A percentile compares a stretch with the other conserved stretches of the same genome.
Evolutionary conservation across 352 stramenopile genomes (phyloP).

Genomic region (Pythium oligandrum): DNA sequence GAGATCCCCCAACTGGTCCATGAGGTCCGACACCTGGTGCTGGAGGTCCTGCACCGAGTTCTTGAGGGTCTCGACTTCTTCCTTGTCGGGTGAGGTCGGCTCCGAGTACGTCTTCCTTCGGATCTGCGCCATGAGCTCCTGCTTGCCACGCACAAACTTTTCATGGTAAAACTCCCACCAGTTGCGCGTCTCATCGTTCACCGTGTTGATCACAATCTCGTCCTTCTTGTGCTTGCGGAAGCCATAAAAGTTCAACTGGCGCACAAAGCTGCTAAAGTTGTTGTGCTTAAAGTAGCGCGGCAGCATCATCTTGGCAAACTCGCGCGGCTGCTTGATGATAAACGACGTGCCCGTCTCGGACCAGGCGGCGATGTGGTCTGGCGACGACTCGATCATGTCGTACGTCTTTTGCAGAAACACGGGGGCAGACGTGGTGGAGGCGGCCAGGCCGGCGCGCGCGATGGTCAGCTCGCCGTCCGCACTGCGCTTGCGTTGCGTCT

Average conservation of each 20-base stretch:
- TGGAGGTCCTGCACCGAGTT: conserved; percentile 69
- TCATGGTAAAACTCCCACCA: conserved; percentile 93
- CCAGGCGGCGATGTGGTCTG: conserved; percentile 73
- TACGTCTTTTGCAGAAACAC: conserved; percentile 93
- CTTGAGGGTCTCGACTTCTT: conserved; percentile 77
- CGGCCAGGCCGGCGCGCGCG: conserved; percentile 8
- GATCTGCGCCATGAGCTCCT: conserved; percentile 86
- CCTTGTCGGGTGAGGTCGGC: conserved; percentile 61
- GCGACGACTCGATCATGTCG: conserved; percentile 90
- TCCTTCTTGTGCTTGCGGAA: conserved; percentile 93
- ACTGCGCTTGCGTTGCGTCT: conserved; percentile 20
- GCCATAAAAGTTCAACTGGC: conserved; percentile 93
- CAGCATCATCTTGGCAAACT: conserved; percentile 89
- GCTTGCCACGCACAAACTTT: conserved; percentile 83
- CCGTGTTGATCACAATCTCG: conserved; percentile 76
- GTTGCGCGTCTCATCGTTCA: conserved; percentile 75
- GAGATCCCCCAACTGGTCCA: conserved; percentile 69
- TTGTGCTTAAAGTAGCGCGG: conserved; percentile 94
- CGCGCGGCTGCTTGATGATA: conserved; percentile 89
- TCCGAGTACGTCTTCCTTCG: conserved; percentile 86
- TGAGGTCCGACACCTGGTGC: conserved; percentile 68
- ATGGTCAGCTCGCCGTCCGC: conserved; percentile 17
- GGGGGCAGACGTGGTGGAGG: conserved; percentile 25
- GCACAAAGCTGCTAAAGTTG: conserved; percentile 92
- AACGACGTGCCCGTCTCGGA: conserved; percentile 79